These are phyloP conservation scores for Solanum hybrid DNA, from an alignment of 305 asterid genomes.

Conservation along the genomic window DNA sequence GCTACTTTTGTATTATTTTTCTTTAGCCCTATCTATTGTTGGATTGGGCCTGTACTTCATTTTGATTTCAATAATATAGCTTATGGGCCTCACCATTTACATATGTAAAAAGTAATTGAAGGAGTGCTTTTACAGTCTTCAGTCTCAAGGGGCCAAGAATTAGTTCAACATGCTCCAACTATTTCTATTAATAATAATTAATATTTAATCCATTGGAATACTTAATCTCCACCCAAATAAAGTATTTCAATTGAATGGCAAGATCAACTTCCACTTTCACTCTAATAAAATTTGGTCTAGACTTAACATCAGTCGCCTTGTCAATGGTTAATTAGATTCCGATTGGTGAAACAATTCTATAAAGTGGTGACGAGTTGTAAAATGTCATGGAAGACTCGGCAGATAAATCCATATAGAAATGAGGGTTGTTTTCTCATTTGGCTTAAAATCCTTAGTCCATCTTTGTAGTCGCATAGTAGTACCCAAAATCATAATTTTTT, in stretches of 20 bases:
- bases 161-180: background rate
- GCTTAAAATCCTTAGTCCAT: background rate
- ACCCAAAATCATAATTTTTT: background rate
- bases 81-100: background rate
- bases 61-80: background rate
- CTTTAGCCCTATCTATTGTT: background rate
- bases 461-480: background rate
- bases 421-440: background rate
- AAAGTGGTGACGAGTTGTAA: background rate
- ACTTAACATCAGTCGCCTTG: background rate
- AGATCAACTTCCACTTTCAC: background rate
- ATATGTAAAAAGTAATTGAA: background rate
- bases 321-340: background rate
- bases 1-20: background rate
- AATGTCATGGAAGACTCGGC: background rate
- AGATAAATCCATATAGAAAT: background rate
- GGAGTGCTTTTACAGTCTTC: background rate
- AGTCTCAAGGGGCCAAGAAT: background rate
- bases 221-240: no score
- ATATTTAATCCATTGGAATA: no score
- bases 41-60: background rate
- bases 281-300: background rate
- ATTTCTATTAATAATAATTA: no score
- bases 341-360: background rate
- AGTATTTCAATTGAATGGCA: background rate